Conservation (phyloP, 2,329 filamentous ascomycete genomes). For the Catunica adiposa region DNA sequence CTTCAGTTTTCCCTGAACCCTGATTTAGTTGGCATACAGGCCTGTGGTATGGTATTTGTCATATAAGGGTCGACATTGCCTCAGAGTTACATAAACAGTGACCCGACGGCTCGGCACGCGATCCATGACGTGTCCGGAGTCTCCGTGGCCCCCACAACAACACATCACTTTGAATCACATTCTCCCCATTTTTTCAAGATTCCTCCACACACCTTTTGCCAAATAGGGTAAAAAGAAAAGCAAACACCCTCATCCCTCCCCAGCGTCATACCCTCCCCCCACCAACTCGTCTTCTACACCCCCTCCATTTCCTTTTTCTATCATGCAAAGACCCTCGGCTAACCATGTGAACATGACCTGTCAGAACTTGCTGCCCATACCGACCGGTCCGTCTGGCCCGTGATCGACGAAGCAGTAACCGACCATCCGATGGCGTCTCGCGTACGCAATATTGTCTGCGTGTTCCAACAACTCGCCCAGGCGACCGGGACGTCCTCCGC, state of each 20-base stretch:
- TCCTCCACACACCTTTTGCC: background rate
- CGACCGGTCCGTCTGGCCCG: slow-evolving; percentile 28
- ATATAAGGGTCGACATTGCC: background rate
- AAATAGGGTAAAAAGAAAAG: too few species aligned
- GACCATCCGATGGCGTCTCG: slow-evolving; percentile 32
- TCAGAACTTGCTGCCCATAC: slow-evolving; percentile 28
- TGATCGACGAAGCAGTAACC: slow-evolving; percentile 29
- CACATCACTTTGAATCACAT: background rate
- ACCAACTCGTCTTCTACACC: too few species aligned
- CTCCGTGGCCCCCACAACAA: background rate
- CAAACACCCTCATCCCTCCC: too few species aligned
- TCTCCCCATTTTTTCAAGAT: background rate
- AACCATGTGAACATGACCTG: background rate
- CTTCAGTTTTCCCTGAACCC: background rate
- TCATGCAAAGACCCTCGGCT: background rate
- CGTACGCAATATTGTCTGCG: slow-evolving; percentile 32
- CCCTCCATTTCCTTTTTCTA: too few species aligned
- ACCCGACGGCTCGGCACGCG: background rate
- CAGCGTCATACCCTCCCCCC: too few species aligned
- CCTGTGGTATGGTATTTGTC: too few species aligned
- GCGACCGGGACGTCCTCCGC: slow-evolving; percentile 25
- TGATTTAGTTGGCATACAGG: background rate
- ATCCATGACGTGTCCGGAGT: background rate
- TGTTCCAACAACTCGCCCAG: slow-evolving; percentile 28
- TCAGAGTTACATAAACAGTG: background rate